phyloP scores from a whole-genome alignment of 1,284 basidiomycete genomes.

The Nidula niveotomentosa region DNA sequence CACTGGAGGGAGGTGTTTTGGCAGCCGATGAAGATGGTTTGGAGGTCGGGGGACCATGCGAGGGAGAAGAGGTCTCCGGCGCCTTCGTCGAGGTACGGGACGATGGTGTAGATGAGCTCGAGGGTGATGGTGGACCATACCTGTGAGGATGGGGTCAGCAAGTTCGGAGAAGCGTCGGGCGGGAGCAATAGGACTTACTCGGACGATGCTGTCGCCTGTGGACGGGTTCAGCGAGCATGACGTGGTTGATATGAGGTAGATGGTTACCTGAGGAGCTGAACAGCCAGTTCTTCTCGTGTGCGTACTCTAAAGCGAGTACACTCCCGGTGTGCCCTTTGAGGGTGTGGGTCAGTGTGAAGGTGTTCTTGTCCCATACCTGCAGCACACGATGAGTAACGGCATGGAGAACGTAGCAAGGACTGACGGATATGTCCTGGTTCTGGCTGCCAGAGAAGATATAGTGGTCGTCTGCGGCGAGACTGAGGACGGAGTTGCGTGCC shows the following conservation, averaged over 20 bases:
- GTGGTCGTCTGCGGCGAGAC: constrained; percentile 69
- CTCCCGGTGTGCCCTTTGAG: constrained; percentile 87
- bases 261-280: constrained; percentile 78
- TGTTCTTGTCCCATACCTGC: constrained; percentile 82
- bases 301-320: constrained; percentile 82
- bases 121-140: constrained; percentile 85
- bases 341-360: constrained; percentile 68
- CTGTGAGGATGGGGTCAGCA: constrained; percentile 32
- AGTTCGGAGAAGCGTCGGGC: background rate
- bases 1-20: constrained; percentile 91
- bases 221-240: background rate
- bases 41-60: constrained; percentile 71
- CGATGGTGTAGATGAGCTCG: constrained; percentile 73
- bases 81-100: constrained; percentile 81
- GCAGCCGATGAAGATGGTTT: constrained; percentile 85
- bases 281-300: constrained; percentile 77
- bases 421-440: constrained; percentile 74
- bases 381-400: background rate
- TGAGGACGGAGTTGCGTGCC: constrained; percentile 69
- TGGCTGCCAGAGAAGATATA: constrained; percentile 88
- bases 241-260: background rate
- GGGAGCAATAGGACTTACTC: constrained; percentile 44
- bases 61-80: constrained; percentile 93
- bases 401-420: constrained; percentile 14
- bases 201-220: constrained; percentile 81